A percentile compares a stretch with the other conserved stretches of the same genome.
Conservation (phyloP, 1,284 basidiomycete species). For the Sporisorium exsertum region DNA sequence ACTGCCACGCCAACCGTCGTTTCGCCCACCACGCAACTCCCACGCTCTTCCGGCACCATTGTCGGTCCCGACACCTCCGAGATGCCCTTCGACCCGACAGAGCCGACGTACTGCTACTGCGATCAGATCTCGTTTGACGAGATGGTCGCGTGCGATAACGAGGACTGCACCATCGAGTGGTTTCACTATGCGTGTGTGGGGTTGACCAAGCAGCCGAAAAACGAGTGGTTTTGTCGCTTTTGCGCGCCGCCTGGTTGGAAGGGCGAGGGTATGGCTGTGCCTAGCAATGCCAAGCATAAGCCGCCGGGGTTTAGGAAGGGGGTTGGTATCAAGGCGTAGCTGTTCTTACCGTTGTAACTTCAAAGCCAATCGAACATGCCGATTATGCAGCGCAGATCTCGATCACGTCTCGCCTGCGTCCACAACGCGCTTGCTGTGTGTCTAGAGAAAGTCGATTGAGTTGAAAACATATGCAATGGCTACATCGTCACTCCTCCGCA, state of each 20-base stretch:
- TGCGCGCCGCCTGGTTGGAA: conserved; percentile 61
- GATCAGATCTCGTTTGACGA: conserved; percentile 71
- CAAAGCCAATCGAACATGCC: background rate
- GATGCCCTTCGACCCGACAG: conserved; percentile 70
- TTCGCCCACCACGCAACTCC: conserved; percentile 13
- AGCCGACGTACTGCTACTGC: conserved; percentile 73
- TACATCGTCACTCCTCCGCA: background rate
- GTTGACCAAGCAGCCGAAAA: conserved; percentile 46
- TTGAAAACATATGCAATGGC: background rate
- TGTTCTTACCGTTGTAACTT: background rate
- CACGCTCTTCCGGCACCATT: background rate
- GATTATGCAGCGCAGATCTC: background rate
- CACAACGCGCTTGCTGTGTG: background rate
- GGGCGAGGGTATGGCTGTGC: conserved; percentile 52
- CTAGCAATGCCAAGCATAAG: conserved; percentile 35
- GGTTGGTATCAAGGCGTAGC: conserved; percentile 23
- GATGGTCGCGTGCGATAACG: conserved; percentile 70
- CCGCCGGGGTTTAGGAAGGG: conserved; percentile 29
- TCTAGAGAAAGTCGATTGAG: background rate
- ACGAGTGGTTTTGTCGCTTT: conserved; percentile 68
- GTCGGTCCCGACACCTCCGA: conserved; percentile 34
- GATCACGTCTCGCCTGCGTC: background rate
- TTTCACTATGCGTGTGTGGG: conserved; percentile 67
- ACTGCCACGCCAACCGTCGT: conserved; percentile 13
- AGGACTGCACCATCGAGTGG: conserved; percentile 72